A percentile compares a stretch with the other conserved stretches of the same genome.
Evolutionary conservation across 225 moss, liverwort and hornwort genomes (phyloP).

Genomic region (Neckera pumila): DNA sequence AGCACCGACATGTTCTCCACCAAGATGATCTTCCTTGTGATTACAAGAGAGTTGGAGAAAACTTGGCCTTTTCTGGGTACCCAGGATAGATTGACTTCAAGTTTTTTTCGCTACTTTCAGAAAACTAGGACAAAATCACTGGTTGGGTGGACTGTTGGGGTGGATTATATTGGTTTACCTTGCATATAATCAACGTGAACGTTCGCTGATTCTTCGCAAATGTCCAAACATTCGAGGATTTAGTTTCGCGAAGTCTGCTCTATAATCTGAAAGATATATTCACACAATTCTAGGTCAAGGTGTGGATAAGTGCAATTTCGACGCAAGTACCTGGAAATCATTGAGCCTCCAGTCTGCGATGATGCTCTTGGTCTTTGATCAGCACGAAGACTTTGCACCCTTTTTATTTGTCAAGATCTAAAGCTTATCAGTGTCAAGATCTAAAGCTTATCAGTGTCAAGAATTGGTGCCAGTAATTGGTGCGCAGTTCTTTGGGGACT

Average conservation of each 20-base stretch:
- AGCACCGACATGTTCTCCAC: neutral
- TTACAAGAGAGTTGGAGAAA: no score
- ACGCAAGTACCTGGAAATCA: neutral
- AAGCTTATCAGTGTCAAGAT: neutral
- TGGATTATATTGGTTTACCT: neutral
- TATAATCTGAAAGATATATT: neutral
- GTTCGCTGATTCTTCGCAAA: no score
- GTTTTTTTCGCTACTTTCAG: no score
- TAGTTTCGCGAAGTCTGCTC: neutral
- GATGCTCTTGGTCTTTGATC: neutral
- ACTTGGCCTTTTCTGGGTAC: neutral
- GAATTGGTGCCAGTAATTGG: neutral
- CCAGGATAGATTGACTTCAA: no score
- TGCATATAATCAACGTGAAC: neutral
- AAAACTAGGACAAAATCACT: neutral
- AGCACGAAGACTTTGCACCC: neutral
- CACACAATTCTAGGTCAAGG: neutral
- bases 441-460: neutral
- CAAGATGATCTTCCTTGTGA: neutral
- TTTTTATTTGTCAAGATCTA: neutral
- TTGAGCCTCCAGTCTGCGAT: neutral
- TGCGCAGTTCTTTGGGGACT: neutral
- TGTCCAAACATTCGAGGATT: neutral
- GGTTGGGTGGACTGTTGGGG: neutral
- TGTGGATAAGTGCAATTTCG: neutral